Conservation (phyloP, 306 rosid genomes). For the Cyamopsis tetragonoloba region DNA sequence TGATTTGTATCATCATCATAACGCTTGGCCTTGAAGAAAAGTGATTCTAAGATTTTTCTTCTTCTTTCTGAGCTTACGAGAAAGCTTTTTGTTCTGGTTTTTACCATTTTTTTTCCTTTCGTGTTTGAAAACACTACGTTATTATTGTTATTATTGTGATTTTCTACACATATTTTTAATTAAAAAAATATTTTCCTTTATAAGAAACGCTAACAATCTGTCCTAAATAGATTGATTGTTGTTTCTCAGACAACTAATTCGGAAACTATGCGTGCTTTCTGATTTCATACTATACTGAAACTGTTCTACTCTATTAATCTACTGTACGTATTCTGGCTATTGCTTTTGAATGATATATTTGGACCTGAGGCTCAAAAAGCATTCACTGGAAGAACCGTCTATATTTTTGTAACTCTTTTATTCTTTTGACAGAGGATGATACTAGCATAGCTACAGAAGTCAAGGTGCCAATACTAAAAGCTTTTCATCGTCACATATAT, state of each 20-base stretch:
- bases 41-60: background rate
- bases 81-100: background rate
- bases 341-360: background rate
- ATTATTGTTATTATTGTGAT: too few species aligned
- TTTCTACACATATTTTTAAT: too few species aligned
- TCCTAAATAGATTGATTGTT: background rate
- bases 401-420: background rate
- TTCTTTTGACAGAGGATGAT: constrained; percentile 80
- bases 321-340: background rate
- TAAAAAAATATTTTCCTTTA: too few species aligned
- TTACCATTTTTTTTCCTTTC: too few species aligned
- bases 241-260: background rate
- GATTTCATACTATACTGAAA: background rate
- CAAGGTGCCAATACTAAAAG: constrained; percentile 83
- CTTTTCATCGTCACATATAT: constrained; percentile 71
- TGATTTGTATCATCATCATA: background rate
- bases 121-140: too few species aligned
- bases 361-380: background rate
- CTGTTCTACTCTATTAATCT: background rate
- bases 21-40: background rate
- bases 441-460: constrained; percentile 70
- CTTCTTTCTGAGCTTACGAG: too few species aligned
- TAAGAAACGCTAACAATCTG: too few species aligned
- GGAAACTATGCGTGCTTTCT: background rate
- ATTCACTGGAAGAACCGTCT: background rate